Evolutionary conservation across 768 basidiomycete species (phyloP), one percentile per base, ranked within the genome.

Genomic region (Boletus reticuloceps): DNA sequence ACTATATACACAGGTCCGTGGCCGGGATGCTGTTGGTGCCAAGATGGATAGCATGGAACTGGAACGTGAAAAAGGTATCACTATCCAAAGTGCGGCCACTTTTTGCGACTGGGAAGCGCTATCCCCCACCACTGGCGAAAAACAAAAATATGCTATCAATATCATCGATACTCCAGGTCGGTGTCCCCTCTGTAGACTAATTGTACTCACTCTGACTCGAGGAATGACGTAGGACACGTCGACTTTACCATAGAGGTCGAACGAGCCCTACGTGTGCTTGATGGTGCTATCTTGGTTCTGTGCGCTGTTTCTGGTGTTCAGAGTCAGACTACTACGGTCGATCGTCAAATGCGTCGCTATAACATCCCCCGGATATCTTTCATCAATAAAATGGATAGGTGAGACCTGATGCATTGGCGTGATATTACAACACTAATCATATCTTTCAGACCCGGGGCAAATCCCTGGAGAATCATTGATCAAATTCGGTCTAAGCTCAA

Each of bases 21-120:
- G 97, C 42, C 82, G 90, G 51, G 97, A 99, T 71, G 86, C 88
- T 29, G 94, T 98, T 19, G 97, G 97, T 50, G 97, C 97, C 9
- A 99, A 99, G 78, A 99, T 99, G 97, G 97, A 99, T 72, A 92
- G 89, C 63, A 99, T 99, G 97, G 97, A 99, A 59, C 78, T 99
- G 5, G 97, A 99, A 71, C 81, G 96, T 45, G 97, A 98, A 74
- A 98, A 99, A 76, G 97, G 97, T 38, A 99, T 99, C 64, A 99
- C 97, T 34, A 99, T 99, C 58, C 97, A 99, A 73, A 94, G 91
- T 65, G 97, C 97, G 5, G 97, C 97, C 2, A 98, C 97, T 0
- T 99, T 95, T 73, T 96, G 94, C 63, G 96, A 98, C 69, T 99
- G 97, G 97, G 81, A 89, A 53, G 82, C 90, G 0, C 80, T 75